Percentiles rank a stretch among this genome's conserved stretches.
Conservation (phyloP, 306 rosid genomes). For the Prunus mume region DNA sequence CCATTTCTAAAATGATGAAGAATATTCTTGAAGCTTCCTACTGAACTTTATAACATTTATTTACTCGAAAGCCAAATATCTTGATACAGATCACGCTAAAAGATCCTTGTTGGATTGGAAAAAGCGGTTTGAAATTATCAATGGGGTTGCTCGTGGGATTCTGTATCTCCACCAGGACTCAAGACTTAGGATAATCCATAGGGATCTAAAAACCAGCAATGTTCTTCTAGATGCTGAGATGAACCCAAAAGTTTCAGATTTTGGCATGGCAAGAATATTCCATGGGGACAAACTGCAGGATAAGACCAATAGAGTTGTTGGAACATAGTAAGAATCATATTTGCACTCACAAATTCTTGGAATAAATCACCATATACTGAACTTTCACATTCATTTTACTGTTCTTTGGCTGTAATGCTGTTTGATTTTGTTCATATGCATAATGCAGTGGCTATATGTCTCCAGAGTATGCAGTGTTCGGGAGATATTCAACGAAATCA, state of each 20-base stretch:
- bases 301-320: constrained; percentile 45
- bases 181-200: constrained; percentile 50
- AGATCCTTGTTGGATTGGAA: constrained; percentile 38
- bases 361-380: not conserved
- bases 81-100: constrained; percentile 29
- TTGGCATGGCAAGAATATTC: constrained; percentile 68
- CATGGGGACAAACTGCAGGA: constrained; percentile 41
- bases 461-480: too few species aligned
- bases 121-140: constrained; percentile 41
- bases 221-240: constrained; percentile 41
- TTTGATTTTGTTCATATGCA: too few species aligned
- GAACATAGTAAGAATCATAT: constrained; percentile 55
- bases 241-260: constrained; percentile 64
- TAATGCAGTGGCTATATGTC: too few species aligned
- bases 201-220: constrained; percentile 61
- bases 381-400: not conserved
- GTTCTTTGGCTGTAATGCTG: too few species aligned
- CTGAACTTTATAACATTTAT: not conserved
- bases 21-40: not conserved
- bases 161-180: constrained; percentile 66
- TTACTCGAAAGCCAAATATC: not conserved
- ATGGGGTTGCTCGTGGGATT: constrained; percentile 48
- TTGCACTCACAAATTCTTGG: not conserved
- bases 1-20: not conserved
- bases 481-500: too few species aligned